Evolutionary conservation across 257 asterid species (phyloP), one percentile per base, ranked within the genome.

Genomic region (Plantago elongata): DNA sequence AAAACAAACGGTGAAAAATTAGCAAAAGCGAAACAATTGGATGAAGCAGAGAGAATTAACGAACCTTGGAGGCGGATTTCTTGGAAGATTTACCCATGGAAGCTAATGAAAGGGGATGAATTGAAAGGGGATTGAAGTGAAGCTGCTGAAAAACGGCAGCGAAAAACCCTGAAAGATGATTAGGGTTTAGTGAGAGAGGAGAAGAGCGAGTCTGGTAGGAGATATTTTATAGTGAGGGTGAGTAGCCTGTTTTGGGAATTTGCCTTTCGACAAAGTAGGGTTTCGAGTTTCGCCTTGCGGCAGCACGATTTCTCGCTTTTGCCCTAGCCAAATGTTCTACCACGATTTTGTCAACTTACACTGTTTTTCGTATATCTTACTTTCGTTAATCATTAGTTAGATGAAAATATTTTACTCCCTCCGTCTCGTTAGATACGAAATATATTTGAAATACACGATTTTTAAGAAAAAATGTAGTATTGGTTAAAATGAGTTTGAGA

Each of bases 61-160:
- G 34, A 11, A 60, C 81, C 72, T 76, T 62, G 63, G 69, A 16
- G 27, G 74, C 75, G 37, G 81, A 68, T 64, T 68, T 76, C 69
- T 64, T 61, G 61, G 52, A n/a, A 11, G 81, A 64, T 72, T 76
- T 64, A 51, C 70, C 77, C 80, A 75, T 70, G 45, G 7, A 45
- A 68, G 38, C 27, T 15, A 16, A 54, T 15, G 50, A 30, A 11
- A 13, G 45, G 17, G 43, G 29, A 63, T 16, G 55, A 22, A 27
- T 22, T 43, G 15, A 54, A 47, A 8, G 46, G 46, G 46, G 44
- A 30, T 16, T 2, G 40, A 17, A 56, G 5, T 11, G 54, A 9
- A 16, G 61, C 15, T 9, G 45, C 59, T 48, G 48, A 12, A 43
- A 16, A 38, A 30, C 61, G 46, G 51, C 54, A 37, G 48, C n/a